Base-by-base conservation (phyloP, 768 basidiomycete genomes). In the Phlebiopsis flavidoalba region DNA sequence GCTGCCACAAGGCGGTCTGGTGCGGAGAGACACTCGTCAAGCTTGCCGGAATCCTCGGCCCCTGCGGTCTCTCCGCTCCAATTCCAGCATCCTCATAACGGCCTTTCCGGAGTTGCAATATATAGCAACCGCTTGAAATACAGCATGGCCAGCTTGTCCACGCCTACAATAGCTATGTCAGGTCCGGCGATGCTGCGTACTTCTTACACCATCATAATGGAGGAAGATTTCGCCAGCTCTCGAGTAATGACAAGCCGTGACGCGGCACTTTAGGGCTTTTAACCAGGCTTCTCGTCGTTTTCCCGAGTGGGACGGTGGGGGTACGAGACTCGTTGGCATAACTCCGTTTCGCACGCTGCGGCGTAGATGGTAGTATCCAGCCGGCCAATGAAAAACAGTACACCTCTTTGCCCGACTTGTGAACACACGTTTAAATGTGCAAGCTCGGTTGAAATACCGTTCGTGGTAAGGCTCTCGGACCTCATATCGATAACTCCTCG, bases 1-100 rank as follows among this genome's bases (percentile, higher is more conserved):
- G 60, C 65, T 71, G n/a, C 73, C 71, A 1, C 66, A 64, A n/a
- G 73, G 73, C 8, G 72, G 73, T 15, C 65, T 74, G n/a, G 37
- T 71, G 66, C 12, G 69, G 64, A 14, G 65, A 70, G 55, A 64
- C 69, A 48, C 72, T 72, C 55, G 67, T 70, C 60, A 63, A 68
- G 60, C 67, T 68, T 53, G 72, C 72, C 8, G 40, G n/a, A 17
- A 15, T 37, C 36, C 8, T 36, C 40, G 40, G 3, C 17, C 2
- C 3, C 40, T 17, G 40, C 40, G 40, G 21, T 21, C 24, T 21
- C 24, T 36, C 35, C 22, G 36, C 19, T 36, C 10, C 40, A 8
- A 8, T 1, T 43, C n/a, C 48, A 21, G n/a, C 48, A 19, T 49
- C 48, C 6, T 21, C 40, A 17, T 43, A 43, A 43, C 17, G 17